These are phyloP conservation scores for Arthroderma sp. DNA, from an alignment of 2,329 filamentous ascomycete species.

Conservation along the genomic window DNA sequence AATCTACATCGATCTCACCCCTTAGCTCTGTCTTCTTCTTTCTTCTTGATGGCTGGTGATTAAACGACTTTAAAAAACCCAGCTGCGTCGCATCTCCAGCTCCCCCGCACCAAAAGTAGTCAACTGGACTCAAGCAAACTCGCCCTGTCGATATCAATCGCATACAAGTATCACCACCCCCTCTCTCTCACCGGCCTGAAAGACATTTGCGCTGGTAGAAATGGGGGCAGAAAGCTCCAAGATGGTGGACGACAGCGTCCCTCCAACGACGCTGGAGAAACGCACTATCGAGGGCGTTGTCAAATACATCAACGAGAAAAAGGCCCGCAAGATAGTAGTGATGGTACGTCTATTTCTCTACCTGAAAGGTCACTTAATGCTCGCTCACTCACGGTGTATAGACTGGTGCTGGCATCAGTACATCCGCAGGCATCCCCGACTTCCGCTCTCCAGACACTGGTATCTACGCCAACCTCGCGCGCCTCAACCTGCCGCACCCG, in stretches of 20 bases:
- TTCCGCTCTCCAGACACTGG: constrained; percentile 89
- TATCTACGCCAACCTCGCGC: constrained; percentile 80
- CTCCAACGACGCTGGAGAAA: constrained; percentile 52
- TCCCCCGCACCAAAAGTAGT: neutral
- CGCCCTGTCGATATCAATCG: neutral
- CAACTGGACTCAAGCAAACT: neutral
- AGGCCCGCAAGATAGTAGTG: constrained; percentile 62
- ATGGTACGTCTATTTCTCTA: constrained; percentile 41
- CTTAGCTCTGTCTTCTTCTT: too few species aligned
- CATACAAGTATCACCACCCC: too few species aligned
- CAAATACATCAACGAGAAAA: constrained; percentile 62
- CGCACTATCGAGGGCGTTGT: constrained; percentile 64
- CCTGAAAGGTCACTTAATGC: neutral
- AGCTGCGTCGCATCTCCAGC: too few species aligned
- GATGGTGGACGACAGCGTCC: constrained; percentile 51
- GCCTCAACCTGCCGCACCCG: constrained; percentile 72
- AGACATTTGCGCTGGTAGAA: neutral
- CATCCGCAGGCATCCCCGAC: constrained; percentile 63
- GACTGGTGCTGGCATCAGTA: constrained; percentile 71
- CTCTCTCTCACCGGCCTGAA: neutral
- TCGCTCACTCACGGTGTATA: constrained; percentile 16
- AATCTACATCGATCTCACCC: too few species aligned
- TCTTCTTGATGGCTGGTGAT: neutral
- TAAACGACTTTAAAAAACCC: too few species aligned
- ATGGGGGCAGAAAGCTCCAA: constrained; percentile 83